Conservation (phyloP, 192 early-diverging fungal species). For the Coemansia sp. region DNA sequence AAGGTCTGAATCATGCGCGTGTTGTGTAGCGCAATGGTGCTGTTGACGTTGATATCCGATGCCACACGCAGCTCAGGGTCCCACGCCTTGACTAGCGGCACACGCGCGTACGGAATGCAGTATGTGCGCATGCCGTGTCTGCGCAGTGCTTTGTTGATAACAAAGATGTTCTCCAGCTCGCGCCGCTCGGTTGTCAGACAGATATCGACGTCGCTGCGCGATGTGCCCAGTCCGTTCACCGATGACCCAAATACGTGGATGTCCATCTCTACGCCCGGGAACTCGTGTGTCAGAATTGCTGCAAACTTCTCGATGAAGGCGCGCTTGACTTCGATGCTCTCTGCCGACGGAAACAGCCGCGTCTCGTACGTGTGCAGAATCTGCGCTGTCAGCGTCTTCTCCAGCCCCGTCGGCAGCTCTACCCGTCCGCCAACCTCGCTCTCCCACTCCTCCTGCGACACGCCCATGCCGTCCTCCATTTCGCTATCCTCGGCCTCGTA, state of each 20-base stretch:
- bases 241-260: slow-evolving; percentile 93
- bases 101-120: slow-evolving; percentile 82
- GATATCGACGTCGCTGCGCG: slow-evolving; percentile 85
- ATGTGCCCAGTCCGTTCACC: slow-evolving; percentile 83
- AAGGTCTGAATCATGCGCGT: slow-evolving; percentile 87
- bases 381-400: slow-evolving; percentile 58
- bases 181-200: slow-evolving; percentile 85
- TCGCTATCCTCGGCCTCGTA: slow-evolving; percentile 21
- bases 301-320: slow-evolving; percentile 81
- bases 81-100: slow-evolving; percentile 90
- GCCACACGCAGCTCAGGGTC: slow-evolving; percentile 86
- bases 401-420: slow-evolving; percentile 45
- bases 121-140: slow-evolving; percentile 80
- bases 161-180: slow-evolving; percentile 72
- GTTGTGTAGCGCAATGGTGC: slow-evolving; percentile 85
- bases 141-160: slow-evolving; percentile 69
- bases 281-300: slow-evolving; percentile 73
- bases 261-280: slow-evolving; percentile 73
- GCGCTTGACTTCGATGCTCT: slow-evolving; percentile 65
- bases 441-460: slow-evolving; percentile 45
- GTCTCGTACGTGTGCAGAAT: slow-evolving; percentile 62
- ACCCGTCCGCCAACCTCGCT: slow-evolving; percentile 29
- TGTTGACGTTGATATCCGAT: slow-evolving; percentile 95
- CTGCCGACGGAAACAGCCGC: slow-evolving; percentile 63
- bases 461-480: slow-evolving; percentile 30